A percentile compares a stretch with the other conserved stretches of the same genome.
These are phyloP conservation scores for Penicillium arizonense DNA, from an alignment of 495 filamentous ascomycete species.

Conservation along the genomic window DNA sequence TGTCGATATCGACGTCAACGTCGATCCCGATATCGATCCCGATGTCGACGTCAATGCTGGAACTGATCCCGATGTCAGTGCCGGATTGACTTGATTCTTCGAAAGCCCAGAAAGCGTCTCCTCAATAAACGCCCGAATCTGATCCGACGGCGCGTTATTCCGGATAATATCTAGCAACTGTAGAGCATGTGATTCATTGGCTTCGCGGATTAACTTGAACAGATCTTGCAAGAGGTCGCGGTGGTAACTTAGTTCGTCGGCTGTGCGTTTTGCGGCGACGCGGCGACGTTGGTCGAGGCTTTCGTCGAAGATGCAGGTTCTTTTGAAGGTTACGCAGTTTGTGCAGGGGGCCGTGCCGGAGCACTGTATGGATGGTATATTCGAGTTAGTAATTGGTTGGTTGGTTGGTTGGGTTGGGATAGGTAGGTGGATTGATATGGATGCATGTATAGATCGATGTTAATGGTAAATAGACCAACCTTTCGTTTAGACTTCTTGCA, in stretches of 20 bases:
- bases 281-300: conserved; percentile 47
- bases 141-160: conserved; percentile 31
- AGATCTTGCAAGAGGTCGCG: conserved; percentile 42
- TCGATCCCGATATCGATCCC: not conserved
- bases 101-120: conserved; percentile 26
- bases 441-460: not conserved
- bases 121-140: conserved; percentile 37
- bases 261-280: conserved; percentile 48
- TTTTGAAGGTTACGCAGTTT: conserved; percentile 40
- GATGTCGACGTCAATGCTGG: not conserved
- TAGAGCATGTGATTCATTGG: conserved; percentile 27
- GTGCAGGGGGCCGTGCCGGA: conserved; percentile 41
- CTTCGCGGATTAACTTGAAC: conserved; percentile 36
- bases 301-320: conserved; percentile 47
- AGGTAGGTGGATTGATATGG: not conserved
- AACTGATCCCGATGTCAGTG: not conserved
- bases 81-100: too few species aligned
- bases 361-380: conserved; percentile 24
- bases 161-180: conserved; percentile 38
- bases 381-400: not conserved
- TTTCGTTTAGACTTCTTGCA: conserved; percentile 51
- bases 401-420: not conserved
- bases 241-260: conserved; percentile 44
- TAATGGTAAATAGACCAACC: conserved; percentile 14
- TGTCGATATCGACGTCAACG: not conserved